phyloP scores from a whole-genome alignment of 371 early-diverging fungal genomes.

The Umbelopsis sp. region DNA sequence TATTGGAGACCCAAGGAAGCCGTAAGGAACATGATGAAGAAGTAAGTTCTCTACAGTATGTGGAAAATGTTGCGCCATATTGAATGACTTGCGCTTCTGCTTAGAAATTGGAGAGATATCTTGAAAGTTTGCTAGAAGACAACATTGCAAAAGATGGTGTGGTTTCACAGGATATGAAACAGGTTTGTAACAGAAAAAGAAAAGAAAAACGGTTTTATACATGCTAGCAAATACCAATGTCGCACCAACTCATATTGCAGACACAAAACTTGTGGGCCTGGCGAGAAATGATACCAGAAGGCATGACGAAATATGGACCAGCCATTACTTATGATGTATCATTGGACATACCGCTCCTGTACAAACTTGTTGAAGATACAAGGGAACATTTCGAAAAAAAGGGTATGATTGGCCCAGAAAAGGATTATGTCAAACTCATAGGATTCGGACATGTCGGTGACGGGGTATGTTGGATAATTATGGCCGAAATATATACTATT shows the following conservation, averaged over 20 bases:
- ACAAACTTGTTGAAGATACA: constrained; percentile 66
- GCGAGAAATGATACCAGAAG: constrained; percentile 81
- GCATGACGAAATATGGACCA: constrained; percentile 63
- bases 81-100: neutral
- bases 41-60: constrained; percentile 22
- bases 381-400: constrained; percentile 48
- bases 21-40: constrained; percentile 79
- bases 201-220: no score
- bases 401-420: constrained; percentile 48
- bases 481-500: neutral
- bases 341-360: constrained; percentile 69
- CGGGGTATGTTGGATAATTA: constrained; percentile 30
- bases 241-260: constrained; percentile 27
- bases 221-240: no score
- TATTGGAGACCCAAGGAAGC: constrained; percentile 82
- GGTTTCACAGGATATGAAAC: constrained; percentile 72
- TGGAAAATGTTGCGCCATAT: neutral
- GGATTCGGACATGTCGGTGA: constrained; percentile 84
- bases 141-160: constrained; percentile 72
- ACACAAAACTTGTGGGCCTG: constrained; percentile 65
- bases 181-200: constrained; percentile 23
- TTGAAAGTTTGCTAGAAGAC: constrained; percentile 56
- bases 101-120: constrained; percentile 62
- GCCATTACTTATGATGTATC: constrained; percentile 82
- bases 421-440: constrained; percentile 46